Conservation (phyloP, 257 asterid genomes). For the Gardenia jasminoides region DNA sequence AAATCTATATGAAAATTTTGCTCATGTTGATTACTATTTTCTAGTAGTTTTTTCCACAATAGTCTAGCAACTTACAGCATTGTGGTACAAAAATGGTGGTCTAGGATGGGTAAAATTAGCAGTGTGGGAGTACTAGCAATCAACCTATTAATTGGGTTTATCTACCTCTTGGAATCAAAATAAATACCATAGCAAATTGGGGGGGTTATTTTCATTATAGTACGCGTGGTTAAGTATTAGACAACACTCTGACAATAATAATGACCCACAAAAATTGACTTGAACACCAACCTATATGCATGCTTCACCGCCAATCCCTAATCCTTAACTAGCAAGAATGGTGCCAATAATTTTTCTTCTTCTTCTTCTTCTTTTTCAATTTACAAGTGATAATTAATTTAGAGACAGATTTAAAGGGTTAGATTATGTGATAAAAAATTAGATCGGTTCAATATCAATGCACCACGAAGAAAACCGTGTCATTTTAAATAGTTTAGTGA, state of each 20-base stretch:
- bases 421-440: too few relatives aligned
- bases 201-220: slow-evolving; percentile 12
- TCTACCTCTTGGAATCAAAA: neutral
- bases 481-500: too few relatives aligned
- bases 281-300: neutral
- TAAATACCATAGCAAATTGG: neutral
- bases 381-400: neutral
- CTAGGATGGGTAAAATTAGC: too few relatives aligned
- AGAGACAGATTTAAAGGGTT: too few relatives aligned
- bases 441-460: too few relatives aligned
- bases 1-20: neutral
- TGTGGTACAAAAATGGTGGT: too few relatives aligned
- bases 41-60: too few relatives aligned
- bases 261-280: slow-evolving; percentile 21
- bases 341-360: neutral
- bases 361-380: neutral
- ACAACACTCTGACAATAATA: slow-evolving; percentile 17
- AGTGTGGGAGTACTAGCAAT: neutral
- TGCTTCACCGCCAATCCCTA: neutral
- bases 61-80: too few relatives aligned
- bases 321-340: neutral
- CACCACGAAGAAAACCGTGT: too few relatives aligned
- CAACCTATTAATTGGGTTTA: neutral
- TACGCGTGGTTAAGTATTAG: neutral
- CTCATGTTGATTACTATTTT: neutral